Conservation (phyloP, 805 yeast species). For the Saccharomycopsis selenospora region DNA sequence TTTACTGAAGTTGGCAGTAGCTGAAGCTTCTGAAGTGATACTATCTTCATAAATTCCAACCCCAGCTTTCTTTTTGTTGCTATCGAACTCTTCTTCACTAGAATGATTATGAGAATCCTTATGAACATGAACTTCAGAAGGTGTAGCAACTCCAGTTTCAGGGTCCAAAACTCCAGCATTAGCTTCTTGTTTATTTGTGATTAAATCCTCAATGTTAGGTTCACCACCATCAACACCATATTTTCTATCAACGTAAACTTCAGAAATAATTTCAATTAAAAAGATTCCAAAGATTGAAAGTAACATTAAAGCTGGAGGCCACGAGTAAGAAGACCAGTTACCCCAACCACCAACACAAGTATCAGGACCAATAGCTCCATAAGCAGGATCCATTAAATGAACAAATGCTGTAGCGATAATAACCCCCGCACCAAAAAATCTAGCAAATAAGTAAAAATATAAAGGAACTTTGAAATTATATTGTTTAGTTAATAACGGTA, state of each 20-base stretch:
- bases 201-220: slow-evolving; percentile 20
- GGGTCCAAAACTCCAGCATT: too few species aligned
- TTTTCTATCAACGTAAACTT: slow-evolving; percentile 33
- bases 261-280: slow-evolving; percentile 35
- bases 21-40: background rate
- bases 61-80: background rate
- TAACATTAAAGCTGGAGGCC: slow-evolving; percentile 42
- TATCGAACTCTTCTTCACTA: background rate
- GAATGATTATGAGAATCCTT: background rate
- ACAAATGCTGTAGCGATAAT: slow-evolving; percentile 71
- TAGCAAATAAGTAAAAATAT: slow-evolving; percentile 24
- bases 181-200: slow-evolving; percentile 11
- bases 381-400: slow-evolving; percentile 56
- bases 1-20: slow-evolving; percentile 5
- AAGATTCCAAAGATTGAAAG: slow-evolving; percentile 34
- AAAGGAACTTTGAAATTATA: slow-evolving; percentile 38
- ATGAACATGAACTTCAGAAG: background rate
- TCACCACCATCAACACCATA: slow-evolving; percentile 25
- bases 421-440: slow-evolving; percentile 68
- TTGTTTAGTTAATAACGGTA: slow-evolving; percentile 38
- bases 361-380: slow-evolving; percentile 24
- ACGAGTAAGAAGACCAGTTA: slow-evolving; percentile 31
- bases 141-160: too few species aligned
- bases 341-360: slow-evolving; percentile 24
- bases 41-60: background rate